Evolutionary conservation across 2,329 filamentous ascomycete genomes (phyloP), one percentile per base, ranked within the genome.

Genomic region (Ceratocystiopsis minuta): DNA sequence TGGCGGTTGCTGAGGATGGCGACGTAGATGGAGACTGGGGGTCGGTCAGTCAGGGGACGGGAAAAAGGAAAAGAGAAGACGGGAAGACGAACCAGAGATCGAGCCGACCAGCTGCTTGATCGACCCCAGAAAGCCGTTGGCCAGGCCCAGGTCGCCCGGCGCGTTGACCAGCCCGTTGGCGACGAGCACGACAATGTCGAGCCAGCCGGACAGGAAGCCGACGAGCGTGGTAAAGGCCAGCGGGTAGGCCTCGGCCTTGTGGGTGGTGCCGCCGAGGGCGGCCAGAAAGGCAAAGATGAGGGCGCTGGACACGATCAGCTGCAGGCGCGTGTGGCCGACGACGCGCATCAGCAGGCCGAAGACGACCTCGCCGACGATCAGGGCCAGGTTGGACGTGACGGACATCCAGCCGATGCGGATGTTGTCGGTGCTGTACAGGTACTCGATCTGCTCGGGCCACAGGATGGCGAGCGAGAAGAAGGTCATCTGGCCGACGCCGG

Each of bases 271-370:
- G 12, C 37, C 45, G 35, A 45, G 41, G 16, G 43, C 43, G 18
- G 40, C 43, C 6, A 47, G 37, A 14, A 46, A 44, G 5, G 38
- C 39, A 16, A 43, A 43, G 13, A 47, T 18, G 11, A 41, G 24
- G 16, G 15, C 14, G 18, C 41, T 37, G 9, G 41, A 43, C 15
- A 36, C 24, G 35, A 43, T 32, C 18, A 44, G n/a, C 34, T 42
- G 43, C 37, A 38, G 16, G 28, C 20, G 20, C 4, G 20, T 40
- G 40, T 47, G 34, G 38, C 43, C 32, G 34, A 47, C 24, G 39
- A n/a, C 20, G 20, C 20, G 20, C 20, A 46, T 35, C 16, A 46
- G 42, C 31, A 61, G 60, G 28, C 59, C 54, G 18, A 65, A 20
- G 20, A 20, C 20, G 20, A 20, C 20, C 20, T 20, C 20, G 20